Conservation (phyloP, 352 stramenopile genomes). For the Saprolegnia diclina region DNA sequence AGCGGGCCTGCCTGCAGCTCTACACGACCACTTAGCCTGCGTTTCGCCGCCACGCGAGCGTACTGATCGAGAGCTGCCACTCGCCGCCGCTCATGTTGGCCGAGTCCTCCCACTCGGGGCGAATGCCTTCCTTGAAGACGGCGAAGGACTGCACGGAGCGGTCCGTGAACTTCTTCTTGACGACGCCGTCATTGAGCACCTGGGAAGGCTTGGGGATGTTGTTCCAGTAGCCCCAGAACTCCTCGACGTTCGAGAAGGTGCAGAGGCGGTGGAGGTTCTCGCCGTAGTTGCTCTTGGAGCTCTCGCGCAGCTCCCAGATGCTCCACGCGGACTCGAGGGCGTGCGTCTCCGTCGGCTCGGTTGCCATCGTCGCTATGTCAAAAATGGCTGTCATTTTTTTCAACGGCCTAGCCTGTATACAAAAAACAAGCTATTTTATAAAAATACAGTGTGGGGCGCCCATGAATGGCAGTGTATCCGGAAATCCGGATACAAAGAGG, state of each 20-base stretch:
- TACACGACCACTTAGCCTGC: slow-evolving; percentile 26
- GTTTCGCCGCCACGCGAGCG: neutral
- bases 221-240: slow-evolving; percentile 90
- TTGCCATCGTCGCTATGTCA: neutral
- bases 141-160: slow-evolving; percentile 92
- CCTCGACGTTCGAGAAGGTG: slow-evolving; percentile 77
- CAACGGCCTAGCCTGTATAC: neutral
- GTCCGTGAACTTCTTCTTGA: slow-evolving; percentile 87
- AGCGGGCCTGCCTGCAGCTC: slow-evolving; percentile 67
- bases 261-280: slow-evolving; percentile 87
- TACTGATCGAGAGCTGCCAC: slow-evolving; percentile 37
- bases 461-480: slow-evolving; percentile 1
- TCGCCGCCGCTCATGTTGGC: slow-evolving; percentile 86
- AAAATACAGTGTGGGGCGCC: neutral
- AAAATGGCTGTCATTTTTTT: neutral
- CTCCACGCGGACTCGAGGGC: slow-evolving; percentile 76
- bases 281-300: slow-evolving; percentile 57
- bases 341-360: slow-evolving; percentile 41
- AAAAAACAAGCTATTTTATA: too few relatives aligned
- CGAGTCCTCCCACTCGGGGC: slow-evolving; percentile 86
- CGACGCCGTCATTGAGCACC: slow-evolving; percentile 76
- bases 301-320: slow-evolving; percentile 82
- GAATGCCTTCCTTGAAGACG: slow-evolving; percentile 87
- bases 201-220: slow-evolving; percentile 86
- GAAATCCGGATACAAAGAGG: neutral